Evolutionary conservation across 2,329 filamentous ascomycete species (phyloP).

Genomic region (Aspergillus vadensis): DNA sequence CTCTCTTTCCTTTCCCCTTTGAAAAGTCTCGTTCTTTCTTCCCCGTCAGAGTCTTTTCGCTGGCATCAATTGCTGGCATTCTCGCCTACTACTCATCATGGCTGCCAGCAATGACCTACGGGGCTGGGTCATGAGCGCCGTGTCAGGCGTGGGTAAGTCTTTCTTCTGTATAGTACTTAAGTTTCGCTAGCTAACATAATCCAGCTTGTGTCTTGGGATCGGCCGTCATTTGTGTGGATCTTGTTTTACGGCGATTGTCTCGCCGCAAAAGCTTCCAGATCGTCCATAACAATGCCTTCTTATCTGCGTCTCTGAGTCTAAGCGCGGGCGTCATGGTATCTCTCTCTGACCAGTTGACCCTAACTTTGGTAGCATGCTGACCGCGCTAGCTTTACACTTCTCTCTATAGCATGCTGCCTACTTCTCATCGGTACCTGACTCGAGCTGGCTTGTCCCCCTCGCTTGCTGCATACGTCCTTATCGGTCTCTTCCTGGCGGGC

Average conservation of each 20-base stretch:
- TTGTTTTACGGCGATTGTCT: slow-evolving; percentile 71
- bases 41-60: not conserved
- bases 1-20: not conserved
- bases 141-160: slow-evolving; percentile 72
- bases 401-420: slow-evolving; percentile 89
- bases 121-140: slow-evolving; percentile 86
- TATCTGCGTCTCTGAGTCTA: slow-evolving; percentile 83
- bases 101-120: slow-evolving; percentile 75
- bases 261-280: slow-evolving; percentile 79
- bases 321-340: slow-evolving; percentile 94
- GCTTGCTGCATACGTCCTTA: slow-evolving; percentile 57
- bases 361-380: not conserved
- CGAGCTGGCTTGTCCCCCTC: slow-evolving; percentile 68
- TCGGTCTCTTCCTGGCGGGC: slow-evolving; percentile 51
- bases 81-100: slow-evolving; percentile 37
- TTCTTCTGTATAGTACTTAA: not conserved
- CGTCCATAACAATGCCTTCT: slow-evolving; percentile 82
- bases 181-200: slow-evolving; percentile 14
- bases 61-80: not conserved
- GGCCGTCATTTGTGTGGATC: slow-evolving; percentile 82
- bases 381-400: slow-evolving; percentile 77
- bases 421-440: slow-evolving; percentile 74
- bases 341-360: not conserved
- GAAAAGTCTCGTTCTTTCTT: not conserved
- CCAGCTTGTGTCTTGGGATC: slow-evolving; percentile 68